These are phyloP conservation scores for Phytophthora cactorum DNA, from an alignment of 352 stramenopile species.

Conservation along the genomic window DNA sequence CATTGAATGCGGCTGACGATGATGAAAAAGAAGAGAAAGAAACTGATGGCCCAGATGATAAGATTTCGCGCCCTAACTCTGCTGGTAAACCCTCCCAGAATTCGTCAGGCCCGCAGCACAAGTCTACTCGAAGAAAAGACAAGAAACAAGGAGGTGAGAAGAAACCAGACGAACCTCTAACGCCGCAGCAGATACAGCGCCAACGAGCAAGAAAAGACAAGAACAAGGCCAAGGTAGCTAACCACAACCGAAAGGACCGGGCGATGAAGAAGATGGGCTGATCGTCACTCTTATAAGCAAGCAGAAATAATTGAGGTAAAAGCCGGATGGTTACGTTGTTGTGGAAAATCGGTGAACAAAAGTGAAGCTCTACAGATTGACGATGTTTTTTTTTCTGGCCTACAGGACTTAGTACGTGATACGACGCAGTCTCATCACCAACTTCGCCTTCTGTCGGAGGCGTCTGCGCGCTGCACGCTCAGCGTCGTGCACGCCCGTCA, in stretches of 20 bases:
- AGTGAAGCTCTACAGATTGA: too few relatives aligned
- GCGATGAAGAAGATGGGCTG: slow-evolving; percentile 82
- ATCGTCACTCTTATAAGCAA: background rate
- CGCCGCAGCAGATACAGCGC: slow-evolving; percentile 49
- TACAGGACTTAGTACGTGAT: slow-evolving; percentile 44
- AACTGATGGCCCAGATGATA: slow-evolving; percentile 7
- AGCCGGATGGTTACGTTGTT: too few relatives aligned
- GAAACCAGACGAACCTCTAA: slow-evolving; percentile 31
- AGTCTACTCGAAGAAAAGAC: slow-evolving; percentile 36
- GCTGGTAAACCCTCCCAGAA: background rate
- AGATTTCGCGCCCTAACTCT: slow-evolving; percentile 6
- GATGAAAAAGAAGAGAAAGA: slow-evolving; percentile 38
- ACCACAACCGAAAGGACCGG: slow-evolving; percentile 86
- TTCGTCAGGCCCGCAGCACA: slow-evolving; percentile 18
- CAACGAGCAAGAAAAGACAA: slow-evolving; percentile 58
- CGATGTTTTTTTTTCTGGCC: too few relatives aligned
- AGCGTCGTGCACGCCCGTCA: slow-evolving; percentile 44
- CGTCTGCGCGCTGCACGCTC: slow-evolving; percentile 47
- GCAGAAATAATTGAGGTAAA: too few relatives aligned
- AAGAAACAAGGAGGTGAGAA: slow-evolving; percentile 28
- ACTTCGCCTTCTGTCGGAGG: slow-evolving; percentile 49
- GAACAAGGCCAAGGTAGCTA: slow-evolving; percentile 85
- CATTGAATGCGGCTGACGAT: slow-evolving; percentile 13
- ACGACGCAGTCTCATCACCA: slow-evolving; percentile 48
- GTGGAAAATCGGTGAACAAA: too few relatives aligned